phyloP scores from a whole-genome alignment of 345 rosid genomes.

The Laguncularia racemosa region DNA sequence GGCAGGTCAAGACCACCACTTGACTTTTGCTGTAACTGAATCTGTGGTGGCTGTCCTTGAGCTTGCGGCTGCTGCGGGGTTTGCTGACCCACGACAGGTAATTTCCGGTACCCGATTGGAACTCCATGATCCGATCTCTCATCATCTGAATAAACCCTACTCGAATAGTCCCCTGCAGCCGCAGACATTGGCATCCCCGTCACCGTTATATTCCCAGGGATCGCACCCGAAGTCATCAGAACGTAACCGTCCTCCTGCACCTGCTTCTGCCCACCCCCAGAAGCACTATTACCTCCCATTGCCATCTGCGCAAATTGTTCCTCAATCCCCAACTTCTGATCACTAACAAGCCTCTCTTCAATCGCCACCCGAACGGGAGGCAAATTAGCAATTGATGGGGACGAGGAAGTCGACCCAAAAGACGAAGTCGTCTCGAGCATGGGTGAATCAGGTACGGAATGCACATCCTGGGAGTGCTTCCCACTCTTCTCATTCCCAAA shows the following conservation, averaged over 20 bases:
- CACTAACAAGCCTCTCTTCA: constrained; percentile 33
- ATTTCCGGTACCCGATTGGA: constrained; percentile 48
- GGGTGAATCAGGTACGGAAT: constrained; percentile 89
- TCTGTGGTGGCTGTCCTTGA: constrained; percentile 38
- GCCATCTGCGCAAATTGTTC: constrained; percentile 71
- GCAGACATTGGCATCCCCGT: constrained; percentile 36
- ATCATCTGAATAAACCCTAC: constrained; percentile 67
- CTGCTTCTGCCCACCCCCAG: constrained; percentile 31
- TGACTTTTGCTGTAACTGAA: constrained; percentile 48
- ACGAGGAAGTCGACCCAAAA: constrained; percentile 89
- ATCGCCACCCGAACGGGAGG: constrained; percentile 81
- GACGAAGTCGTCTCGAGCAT: constrained; percentile 87
- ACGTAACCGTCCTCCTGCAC: constrained; percentile 43
- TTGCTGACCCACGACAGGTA: constrained; percentile 8
- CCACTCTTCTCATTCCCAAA: constrained; percentile 28
- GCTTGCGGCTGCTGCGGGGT: constrained; percentile 18
- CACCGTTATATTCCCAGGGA: constrained; percentile 28
- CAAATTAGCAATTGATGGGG: constrained; percentile 77
- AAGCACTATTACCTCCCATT: constrained; percentile 7
- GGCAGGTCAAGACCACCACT: constrained; percentile 54
- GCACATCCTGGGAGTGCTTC: constrained; percentile 56
- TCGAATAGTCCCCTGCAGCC: constrained; percentile 39
- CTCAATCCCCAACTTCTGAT: constrained; percentile 67
- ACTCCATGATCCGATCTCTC: constrained; percentile 88
- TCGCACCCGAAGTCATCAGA: constrained; percentile 41